A percentile compares a stretch with the other conserved stretches of the same genome.
Evolutionary conservation across 2,329 filamentous ascomycete species (phyloP).

Genomic region (Trichophyton simii): DNA sequence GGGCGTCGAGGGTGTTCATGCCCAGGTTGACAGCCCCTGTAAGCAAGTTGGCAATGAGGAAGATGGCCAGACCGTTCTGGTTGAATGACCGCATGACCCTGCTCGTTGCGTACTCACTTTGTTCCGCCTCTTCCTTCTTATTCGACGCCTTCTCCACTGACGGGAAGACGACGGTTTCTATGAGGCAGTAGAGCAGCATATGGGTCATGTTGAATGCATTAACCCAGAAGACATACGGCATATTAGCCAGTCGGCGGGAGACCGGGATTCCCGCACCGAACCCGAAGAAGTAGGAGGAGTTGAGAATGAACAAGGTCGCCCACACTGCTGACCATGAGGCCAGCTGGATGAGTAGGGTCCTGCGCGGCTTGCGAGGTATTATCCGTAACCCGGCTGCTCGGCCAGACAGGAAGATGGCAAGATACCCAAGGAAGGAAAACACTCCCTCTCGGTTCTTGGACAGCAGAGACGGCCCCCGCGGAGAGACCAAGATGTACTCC

Average conservation of each 20-base stretch:
- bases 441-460: slow-evolving; percentile 89
- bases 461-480: slow-evolving; percentile 58
- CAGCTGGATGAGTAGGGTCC: slow-evolving; percentile 52
- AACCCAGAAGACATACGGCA: slow-evolving; percentile 89
- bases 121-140: slow-evolving; percentile 48
- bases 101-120: slow-evolving; percentile 60
- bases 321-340: slow-evolving; percentile 54
- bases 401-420: slow-evolving; percentile 86
- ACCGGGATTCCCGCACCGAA: slow-evolving; percentile 54
- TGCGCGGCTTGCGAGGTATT: slow-evolving; percentile 48
- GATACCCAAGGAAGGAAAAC: slow-evolving; percentile 88
- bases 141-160: slow-evolving; percentile 48
- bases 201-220: slow-evolving; percentile 83
- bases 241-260: slow-evolving; percentile 79
- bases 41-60: slow-evolving; percentile 75
- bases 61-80: slow-evolving; percentile 72
- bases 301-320: slow-evolving; percentile 55
- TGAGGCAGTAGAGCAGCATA: slow-evolving; percentile 60
- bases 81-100: slow-evolving; percentile 74
- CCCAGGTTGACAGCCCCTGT: slow-evolving; percentile 85
- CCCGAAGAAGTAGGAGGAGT: slow-evolving; percentile 57
- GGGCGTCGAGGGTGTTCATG: slow-evolving; percentile 65
- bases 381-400: slow-evolving; percentile 71
- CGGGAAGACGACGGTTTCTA: slow-evolving; percentile 71
- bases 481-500: slow-evolving; percentile 68